A percentile compares a stretch with the other conserved stretches of the same genome.
These are phyloP conservation scores for Penicillium tannophilum DNA, from an alignment of 495 filamentous ascomycete species.

Conservation along the genomic window DNA sequence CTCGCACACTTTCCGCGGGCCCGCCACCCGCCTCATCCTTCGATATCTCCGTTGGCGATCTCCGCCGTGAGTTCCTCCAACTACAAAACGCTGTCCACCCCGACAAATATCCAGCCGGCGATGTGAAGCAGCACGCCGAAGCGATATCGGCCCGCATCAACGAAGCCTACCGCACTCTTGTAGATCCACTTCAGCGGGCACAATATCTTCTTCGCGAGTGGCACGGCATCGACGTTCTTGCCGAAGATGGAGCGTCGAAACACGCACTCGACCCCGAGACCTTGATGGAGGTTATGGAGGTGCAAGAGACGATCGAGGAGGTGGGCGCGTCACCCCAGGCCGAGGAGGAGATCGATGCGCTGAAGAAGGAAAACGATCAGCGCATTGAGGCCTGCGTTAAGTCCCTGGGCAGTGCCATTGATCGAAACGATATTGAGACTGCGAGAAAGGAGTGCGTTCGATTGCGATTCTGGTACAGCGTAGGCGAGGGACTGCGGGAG, in stretches of 20 bases:
- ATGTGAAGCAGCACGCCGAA: slow-evolving; percentile 65
- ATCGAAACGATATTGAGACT: slow-evolving; percentile 59
- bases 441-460: slow-evolving; percentile 72
- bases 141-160: slow-evolving; percentile 78
- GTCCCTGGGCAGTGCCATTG: slow-evolving; percentile 64
- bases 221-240: slow-evolving; percentile 71
- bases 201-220: slow-evolving; percentile 75
- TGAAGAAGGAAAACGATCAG: slow-evolving; percentile 67
- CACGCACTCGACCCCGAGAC: slow-evolving; percentile 69
- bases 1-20: slow-evolving; percentile 73
- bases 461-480: slow-evolving; percentile 90
- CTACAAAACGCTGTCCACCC: slow-evolving; percentile 82
- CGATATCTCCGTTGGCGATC: slow-evolving; percentile 60
- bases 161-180: slow-evolving; percentile 82
- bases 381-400: slow-evolving; percentile 63
- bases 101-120: slow-evolving; percentile 64
- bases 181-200: slow-evolving; percentile 72
- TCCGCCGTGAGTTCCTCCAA: slow-evolving; percentile 83
- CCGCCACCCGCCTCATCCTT: slow-evolving; percentile 81
- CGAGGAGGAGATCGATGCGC: slow-evolving; percentile 62
- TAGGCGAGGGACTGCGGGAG: slow-evolving; percentile 73
- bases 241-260: slow-evolving; percentile 65
- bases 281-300: slow-evolving; percentile 86
- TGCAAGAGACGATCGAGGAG: slow-evolving; percentile 81
- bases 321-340: slow-evolving; percentile 47